Evolutionary conservation across 2,329 filamentous ascomycete genomes (phyloP), one percentile per base, ranked within the genome.

Genomic region (Exserohilum rostratum): DNA sequence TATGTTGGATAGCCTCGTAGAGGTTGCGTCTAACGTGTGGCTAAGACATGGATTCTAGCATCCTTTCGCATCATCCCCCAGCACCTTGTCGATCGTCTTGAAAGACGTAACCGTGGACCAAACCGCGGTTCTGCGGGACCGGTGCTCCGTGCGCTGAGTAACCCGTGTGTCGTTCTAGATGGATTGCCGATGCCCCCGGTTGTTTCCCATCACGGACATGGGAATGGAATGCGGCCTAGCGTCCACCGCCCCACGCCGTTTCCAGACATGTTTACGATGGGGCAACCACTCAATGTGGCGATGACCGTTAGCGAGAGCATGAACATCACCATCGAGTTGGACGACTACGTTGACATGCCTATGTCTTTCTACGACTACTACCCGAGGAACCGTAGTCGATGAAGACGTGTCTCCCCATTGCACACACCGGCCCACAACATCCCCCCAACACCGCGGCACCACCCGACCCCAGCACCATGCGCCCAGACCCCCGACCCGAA

Each of bases 1-100:
- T 31, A 47, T 46, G 59, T 63, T 62, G 39, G 61, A 64, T 60
- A 50, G 31, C 35, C 37, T 55, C 51, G 46, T 30, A 17, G 42
- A 53, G 49, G 50, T 47, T 17, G 18, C 48, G 6, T 57, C 52
- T 61, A 40, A 45, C 44, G 37, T 57, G 55, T 63, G 60, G 57
- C 64, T 67, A 51, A 65, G 40, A 6, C 34, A n/a, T 48, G 51
- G 46, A 15, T 46, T 55, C 12, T 47, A 49, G 50, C 45, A 43
- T 46, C 18, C 17, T 31, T 30, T 25, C 17, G 47, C 47, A 22
- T 30, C 47, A 22, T 30, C 33, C 18, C 42, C 35, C 47, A 51
- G 42, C 42, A 35, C 35, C 11, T 51, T 33, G 42, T 22, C 25
- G 42, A 42, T 51, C 30, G 22, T 31, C 30, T 22, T 22, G 31